phyloP scores from a whole-genome alignment of 495 filamentous ascomycete genomes.

The Tuber calosporum region DNA sequence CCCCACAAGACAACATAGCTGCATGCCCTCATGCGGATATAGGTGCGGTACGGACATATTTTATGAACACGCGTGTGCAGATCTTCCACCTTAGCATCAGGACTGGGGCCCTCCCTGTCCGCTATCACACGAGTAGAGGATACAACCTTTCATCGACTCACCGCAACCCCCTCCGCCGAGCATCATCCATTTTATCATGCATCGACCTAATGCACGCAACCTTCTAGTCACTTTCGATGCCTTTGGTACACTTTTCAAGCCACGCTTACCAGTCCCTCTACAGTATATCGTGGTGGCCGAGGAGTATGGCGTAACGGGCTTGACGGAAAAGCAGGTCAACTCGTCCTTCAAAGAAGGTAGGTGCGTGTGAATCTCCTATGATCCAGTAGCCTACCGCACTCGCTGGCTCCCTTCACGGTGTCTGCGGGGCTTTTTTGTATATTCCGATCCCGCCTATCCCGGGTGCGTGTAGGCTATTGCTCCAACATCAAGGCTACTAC shows the following conservation, averaged over 20 bases:
- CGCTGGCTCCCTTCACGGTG: background rate
- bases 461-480: background rate
- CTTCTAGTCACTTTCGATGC: constrained; percentile 55
- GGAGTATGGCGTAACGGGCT: constrained; percentile 50
- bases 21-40: background rate
- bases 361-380: background rate
- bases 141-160: background rate
- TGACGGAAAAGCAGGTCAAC: constrained; percentile 42
- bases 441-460: background rate
- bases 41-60: background rate
- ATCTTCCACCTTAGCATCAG: background rate
- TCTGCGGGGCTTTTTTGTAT: background rate
- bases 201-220: constrained; percentile 14
- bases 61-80: background rate
- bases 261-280: constrained; percentile 52
- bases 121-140: background rate
- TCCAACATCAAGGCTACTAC: background rate
- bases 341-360: constrained; percentile 43
- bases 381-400: background rate
- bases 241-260: constrained; percentile 67
- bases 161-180: constrained; percentile 13
- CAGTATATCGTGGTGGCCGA: constrained; percentile 59
- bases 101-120: background rate
- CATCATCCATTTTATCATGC: constrained; percentile 10
- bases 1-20: background rate